Percentiles rank a stretch among this genome's conserved stretches.
These are phyloP conservation scores for Pseudocercospora pini-densiflorae DNA, from an alignment of 2,329 filamentous ascomycete genomes.

Conservation along the genomic window DNA sequence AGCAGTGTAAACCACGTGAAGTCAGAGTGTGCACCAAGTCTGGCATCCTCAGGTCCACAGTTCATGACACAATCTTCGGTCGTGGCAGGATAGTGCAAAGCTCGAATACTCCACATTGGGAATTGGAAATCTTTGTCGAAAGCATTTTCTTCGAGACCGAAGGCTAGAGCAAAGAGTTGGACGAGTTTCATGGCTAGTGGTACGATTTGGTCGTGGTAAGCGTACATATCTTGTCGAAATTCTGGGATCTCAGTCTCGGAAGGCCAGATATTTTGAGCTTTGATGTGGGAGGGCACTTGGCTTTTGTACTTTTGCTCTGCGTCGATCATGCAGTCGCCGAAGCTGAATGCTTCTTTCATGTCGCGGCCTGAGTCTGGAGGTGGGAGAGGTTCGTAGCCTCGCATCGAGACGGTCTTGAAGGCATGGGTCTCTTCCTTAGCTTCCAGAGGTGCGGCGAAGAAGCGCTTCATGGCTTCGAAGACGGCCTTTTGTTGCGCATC, in stretches of 20 bases:
- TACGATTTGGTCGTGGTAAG: slow-evolving; percentile 40
- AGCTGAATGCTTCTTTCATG: slow-evolving; percentile 42
- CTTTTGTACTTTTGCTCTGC: slow-evolving; percentile 41
- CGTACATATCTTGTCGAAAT: slow-evolving; percentile 42
- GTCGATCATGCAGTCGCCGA: slow-evolving; percentile 45
- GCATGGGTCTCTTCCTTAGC: slow-evolving; percentile 44
- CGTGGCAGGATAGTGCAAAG: slow-evolving; percentile 47
- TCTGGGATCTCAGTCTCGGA: neutral
- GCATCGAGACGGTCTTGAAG: slow-evolving; percentile 41
- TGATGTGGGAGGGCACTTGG: slow-evolving; percentile 5
- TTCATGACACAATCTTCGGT: slow-evolving; percentile 37
- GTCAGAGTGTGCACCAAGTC: slow-evolving; percentile 46
- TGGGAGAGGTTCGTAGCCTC: slow-evolving; percentile 43
- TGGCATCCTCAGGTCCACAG: slow-evolving; percentile 25
- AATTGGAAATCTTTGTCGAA: slow-evolving; percentile 43
- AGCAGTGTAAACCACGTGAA: slow-evolving; percentile 52
- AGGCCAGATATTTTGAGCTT: slow-evolving; percentile 45
- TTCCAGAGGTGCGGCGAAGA: slow-evolving; percentile 39
- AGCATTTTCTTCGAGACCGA: slow-evolving; percentile 39
- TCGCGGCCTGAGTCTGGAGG: slow-evolving; percentile 42
- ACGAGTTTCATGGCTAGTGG: slow-evolving; percentile 42
- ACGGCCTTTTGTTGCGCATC: slow-evolving; percentile 36
- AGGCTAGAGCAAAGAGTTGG: slow-evolving; percentile 40
- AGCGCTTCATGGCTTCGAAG: slow-evolving; percentile 37
- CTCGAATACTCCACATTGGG: slow-evolving; percentile 49